Evolutionary conservation across 352 stramenopile species (phyloP).

Genomic region (Phytophthora sojae): DNA sequence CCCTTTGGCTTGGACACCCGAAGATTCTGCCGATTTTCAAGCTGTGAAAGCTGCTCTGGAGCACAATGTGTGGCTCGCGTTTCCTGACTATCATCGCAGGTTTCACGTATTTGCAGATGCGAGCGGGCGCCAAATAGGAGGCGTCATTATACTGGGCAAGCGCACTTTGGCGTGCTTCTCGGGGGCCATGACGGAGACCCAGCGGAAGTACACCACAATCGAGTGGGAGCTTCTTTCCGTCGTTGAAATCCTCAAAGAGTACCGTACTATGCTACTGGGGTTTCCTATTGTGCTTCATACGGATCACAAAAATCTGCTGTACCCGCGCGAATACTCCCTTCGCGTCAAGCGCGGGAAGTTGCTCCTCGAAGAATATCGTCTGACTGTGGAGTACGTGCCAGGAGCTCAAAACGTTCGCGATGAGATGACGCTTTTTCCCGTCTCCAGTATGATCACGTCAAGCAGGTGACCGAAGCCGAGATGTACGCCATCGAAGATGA

Average conservation of each 20-base stretch:
- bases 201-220: conserved; percentile 5
- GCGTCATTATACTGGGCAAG: conserved; percentile 7
- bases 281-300: conserved; percentile 18
- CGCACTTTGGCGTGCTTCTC: conserved; percentile 15
- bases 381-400: neutral
- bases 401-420: conserved; percentile 8
- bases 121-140: neutral
- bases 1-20: neutral
- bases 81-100: neutral
- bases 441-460: conserved; percentile 6
- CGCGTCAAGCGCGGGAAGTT: conserved; percentile 8
- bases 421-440: conserved; percentile 13
- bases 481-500: neutral
- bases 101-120: conserved; percentile 10
- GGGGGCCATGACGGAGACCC: neutral
- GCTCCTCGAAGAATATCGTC: conserved; percentile 9
- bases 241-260: conserved; percentile 11
- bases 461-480: conserved; percentile 9
- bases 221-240: conserved; percentile 9
- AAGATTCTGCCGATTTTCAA: neutral
- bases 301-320: conserved; percentile 10
- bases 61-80: neutral
- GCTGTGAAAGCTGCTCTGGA: neutral
- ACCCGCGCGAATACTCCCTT: conserved; percentile 7
- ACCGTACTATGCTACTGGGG: conserved; percentile 14